phyloP scores from a whole-genome alignment of 345 rosid genomes.

The Lepidium africanum region DNA sequence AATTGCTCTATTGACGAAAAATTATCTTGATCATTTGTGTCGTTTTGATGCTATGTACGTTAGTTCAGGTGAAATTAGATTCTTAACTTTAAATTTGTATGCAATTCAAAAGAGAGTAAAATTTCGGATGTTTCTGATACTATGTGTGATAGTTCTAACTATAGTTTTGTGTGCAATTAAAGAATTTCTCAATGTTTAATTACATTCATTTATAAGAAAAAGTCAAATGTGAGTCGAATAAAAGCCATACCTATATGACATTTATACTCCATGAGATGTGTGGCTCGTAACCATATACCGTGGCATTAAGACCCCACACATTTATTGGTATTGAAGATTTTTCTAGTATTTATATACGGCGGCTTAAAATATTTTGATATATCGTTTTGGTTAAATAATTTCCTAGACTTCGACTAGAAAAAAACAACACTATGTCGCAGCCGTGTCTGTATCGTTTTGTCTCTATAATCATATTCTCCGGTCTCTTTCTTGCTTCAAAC shows the following conservation, averaged over 20 bases:
- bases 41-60: no score
- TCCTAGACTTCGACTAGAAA: background rate
- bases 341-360: no score
- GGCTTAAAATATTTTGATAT: background rate
- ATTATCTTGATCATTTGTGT: no score
- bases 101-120: no score
- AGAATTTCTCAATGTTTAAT: no score
- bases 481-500: background rate
- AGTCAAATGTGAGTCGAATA: background rate
- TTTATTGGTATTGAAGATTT: background rate
- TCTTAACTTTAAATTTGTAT: no score
- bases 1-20: no score
- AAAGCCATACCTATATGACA: background rate
- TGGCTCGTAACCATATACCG: background rate
- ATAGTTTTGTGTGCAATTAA: no score
- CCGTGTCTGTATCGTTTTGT: background rate
- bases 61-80: no score
- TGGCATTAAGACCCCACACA: background rate
- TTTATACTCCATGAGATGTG: background rate
- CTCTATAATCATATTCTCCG: background rate
- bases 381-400: background rate
- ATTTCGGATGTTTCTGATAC: no score
- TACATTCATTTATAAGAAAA: no score
- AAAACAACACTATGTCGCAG: background rate
- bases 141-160: no score